Conservation (phyloP, 2,329 filamentous ascomycete genomes). For the Gaeumannomyces sp. region DNA sequence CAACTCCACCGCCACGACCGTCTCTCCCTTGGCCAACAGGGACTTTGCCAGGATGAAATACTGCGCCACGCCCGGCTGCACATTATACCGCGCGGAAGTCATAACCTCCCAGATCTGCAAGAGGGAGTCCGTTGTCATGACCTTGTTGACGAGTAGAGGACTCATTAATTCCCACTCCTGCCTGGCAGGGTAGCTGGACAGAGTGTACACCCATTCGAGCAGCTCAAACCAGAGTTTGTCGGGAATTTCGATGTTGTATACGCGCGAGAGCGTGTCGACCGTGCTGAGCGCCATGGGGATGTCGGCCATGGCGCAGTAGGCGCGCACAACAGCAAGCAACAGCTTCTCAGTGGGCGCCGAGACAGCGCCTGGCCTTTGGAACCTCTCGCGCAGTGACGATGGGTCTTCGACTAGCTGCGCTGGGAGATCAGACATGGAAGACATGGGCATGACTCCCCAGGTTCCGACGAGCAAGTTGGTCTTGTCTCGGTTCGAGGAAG, state of each 20-base stretch:
- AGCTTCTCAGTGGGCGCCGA: slow-evolving; percentile 53
- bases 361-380: slow-evolving; percentile 35
- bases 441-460: slow-evolving; percentile 16
- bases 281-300: slow-evolving; percentile 52
- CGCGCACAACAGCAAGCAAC: slow-evolving; percentile 61
- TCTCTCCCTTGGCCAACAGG: slow-evolving; percentile 23
- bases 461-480: slow-evolving; percentile 23
- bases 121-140: slow-evolving; percentile 38
- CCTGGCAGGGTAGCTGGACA: slow-evolving; percentile 32
- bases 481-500: slow-evolving; percentile 28
- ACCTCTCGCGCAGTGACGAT: not conserved
- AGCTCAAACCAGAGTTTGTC: slow-evolving; percentile 58
- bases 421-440: not conserved
- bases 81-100: slow-evolving; percentile 48
- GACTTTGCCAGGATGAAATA: slow-evolving; percentile 37
- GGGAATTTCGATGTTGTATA: slow-evolving; percentile 53
- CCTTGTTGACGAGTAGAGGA: slow-evolving; percentile 15
- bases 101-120: slow-evolving; percentile 53
- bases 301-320: slow-evolving; percentile 60
- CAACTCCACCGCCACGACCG: slow-evolving; percentile 16
- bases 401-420: not conserved
- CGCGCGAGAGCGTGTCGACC: slow-evolving; percentile 55
- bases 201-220: slow-evolving; percentile 60
- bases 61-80: slow-evolving; percentile 51
- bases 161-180: slow-evolving; percentile 31